Percentiles rank a stretch among this genome's conserved stretches.
Conservation (phyloP, 2,329 filamentous ascomycete species). For the Ceratocystis papillata region DNA sequence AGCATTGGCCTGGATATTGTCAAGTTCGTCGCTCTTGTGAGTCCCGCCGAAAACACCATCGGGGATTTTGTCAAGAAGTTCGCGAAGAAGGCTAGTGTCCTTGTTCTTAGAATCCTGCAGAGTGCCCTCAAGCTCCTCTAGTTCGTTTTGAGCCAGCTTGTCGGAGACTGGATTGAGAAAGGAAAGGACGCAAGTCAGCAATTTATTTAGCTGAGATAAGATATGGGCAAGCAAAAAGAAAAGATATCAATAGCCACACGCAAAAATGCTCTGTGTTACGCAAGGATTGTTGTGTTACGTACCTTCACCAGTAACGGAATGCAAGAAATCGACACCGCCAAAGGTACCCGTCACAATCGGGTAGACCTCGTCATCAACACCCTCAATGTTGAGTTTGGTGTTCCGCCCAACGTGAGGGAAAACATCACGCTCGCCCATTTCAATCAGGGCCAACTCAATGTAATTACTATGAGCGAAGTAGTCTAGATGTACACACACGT, state of each 20-base stretch:
- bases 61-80: slow-evolving; percentile 72
- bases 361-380: slow-evolving; percentile 56
- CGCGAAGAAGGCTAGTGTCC: slow-evolving; percentile 64
- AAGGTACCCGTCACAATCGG: slow-evolving; percentile 86
- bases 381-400: slow-evolving; percentile 59
- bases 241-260: too few relatives aligned
- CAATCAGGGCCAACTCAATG: slow-evolving; percentile 74
- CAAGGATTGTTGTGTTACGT: slow-evolving; percentile 24
- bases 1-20: slow-evolving; percentile 69
- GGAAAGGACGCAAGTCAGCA: neutral
- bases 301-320: slow-evolving; percentile 66
- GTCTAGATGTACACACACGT: slow-evolving; percentile 39
- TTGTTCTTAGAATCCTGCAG: slow-evolving; percentile 53
- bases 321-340: slow-evolving; percentile 86
- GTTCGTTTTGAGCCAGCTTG: slow-evolving; percentile 82
- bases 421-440: slow-evolving; percentile 67
- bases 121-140: slow-evolving; percentile 77
- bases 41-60: slow-evolving; percentile 66
- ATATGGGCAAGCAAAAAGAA: neutral
- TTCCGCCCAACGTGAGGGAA: slow-evolving; percentile 78
- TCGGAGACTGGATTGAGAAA: slow-evolving; percentile 52
- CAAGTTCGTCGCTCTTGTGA: slow-evolving; percentile 62
- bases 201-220: neutral
- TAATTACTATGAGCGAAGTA: slow-evolving; percentile 94
- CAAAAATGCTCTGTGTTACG: neutral